Conservation (phyloP, 2,329 filamentous ascomycete species). For the Aphanocladium album region DNA sequence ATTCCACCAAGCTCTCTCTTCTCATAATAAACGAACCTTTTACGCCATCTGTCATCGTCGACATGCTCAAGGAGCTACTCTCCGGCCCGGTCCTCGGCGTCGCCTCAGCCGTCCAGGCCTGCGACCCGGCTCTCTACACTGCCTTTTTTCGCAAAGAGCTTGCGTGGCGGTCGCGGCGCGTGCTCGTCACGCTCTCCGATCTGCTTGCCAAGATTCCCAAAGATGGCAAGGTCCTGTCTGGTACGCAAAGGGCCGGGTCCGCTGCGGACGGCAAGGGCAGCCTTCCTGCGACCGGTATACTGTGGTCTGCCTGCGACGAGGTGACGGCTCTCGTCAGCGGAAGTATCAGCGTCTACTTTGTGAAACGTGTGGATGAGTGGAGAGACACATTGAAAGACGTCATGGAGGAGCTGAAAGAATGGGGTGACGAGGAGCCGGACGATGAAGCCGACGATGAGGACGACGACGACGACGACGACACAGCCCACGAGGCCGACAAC, state of each 20-base stretch:
- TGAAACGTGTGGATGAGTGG: constrained; percentile 68
- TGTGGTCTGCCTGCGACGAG: constrained; percentile 81
- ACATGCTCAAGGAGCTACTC: constrained; percentile 67
- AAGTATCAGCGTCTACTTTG: constrained; percentile 66
- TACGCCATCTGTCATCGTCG: constrained; percentile 68
- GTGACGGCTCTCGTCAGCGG: constrained; percentile 57
- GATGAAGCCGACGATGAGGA: constrained; percentile 54
- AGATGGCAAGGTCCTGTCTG: constrained; percentile 49
- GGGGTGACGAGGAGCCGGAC: constrained; percentile 68
- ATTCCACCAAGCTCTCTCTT: constrained; percentile 82
- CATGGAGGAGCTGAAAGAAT: constrained; percentile 80
- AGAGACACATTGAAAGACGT: constrained; percentile 74
- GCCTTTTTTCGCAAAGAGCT: constrained; percentile 59
- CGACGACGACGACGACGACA: constrained; percentile 37
- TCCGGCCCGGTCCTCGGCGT: constrained; percentile 69
- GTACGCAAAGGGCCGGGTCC: constrained; percentile 19
- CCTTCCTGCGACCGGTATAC: constrained; percentile 63
- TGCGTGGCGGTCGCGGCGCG: constrained; percentile 50
- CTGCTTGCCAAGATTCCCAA: constrained; percentile 57
- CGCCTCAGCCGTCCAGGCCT: constrained; percentile 64
- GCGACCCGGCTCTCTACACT: constrained; percentile 58
- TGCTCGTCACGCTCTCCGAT: constrained; percentile 57
- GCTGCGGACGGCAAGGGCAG: constrained; percentile 45
- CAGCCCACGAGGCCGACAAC: constrained; percentile 39
- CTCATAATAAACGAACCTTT: constrained; percentile 84